phyloP scores from a whole-genome alignment of 2,329 filamentous ascomycete genomes.

The Exophiala bonariae region DNA sequence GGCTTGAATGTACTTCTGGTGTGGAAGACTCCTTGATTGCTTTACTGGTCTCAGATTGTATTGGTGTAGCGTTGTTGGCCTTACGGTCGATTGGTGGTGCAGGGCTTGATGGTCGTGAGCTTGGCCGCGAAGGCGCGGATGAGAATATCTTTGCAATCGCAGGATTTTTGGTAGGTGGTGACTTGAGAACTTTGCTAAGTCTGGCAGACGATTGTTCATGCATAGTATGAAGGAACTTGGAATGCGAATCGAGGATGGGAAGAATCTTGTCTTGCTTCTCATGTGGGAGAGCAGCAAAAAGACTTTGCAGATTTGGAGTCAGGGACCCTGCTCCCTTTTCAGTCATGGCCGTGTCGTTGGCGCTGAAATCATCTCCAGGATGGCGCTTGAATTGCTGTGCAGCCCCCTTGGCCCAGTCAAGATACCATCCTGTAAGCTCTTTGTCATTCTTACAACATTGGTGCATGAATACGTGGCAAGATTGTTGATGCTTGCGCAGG shows the following conservation, averaged over 20 bases:
- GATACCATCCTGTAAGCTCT: conserved; percentile 62
- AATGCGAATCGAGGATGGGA: conserved; percentile 59
- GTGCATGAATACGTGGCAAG: conserved; percentile 70
- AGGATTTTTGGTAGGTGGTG: conserved; percentile 25
- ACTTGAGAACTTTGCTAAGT: conserved; percentile 59
- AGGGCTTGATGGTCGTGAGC: conserved; percentile 13
- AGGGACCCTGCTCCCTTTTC: conserved; percentile 42
- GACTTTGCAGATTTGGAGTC: conserved; percentile 39
- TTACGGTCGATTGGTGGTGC: conserved; percentile 11
- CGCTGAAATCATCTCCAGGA: not conserved
- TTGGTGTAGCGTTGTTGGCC: not conserved
- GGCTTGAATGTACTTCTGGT: conserved; percentile 37
- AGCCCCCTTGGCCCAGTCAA: conserved; percentile 60
- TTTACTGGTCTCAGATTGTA: conserved; percentile 2
- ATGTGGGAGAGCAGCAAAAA: conserved; percentile 49
- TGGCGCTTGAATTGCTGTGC: conserved; percentile 55
- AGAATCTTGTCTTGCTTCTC: conserved; percentile 50
- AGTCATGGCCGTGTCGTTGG: conserved; percentile 29
- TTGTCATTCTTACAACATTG: conserved; percentile 68
- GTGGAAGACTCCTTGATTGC: conserved; percentile 4
- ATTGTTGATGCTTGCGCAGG: conserved; percentile 62
- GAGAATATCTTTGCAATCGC: conserved; percentile 26
- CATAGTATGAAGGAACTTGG: conserved; percentile 59
- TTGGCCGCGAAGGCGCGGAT: conserved; percentile 11
- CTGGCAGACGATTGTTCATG: conserved; percentile 54